Conservation (phyloP, 1,139 yeast species). For the Sugiyamaella xylanicola region DNA sequence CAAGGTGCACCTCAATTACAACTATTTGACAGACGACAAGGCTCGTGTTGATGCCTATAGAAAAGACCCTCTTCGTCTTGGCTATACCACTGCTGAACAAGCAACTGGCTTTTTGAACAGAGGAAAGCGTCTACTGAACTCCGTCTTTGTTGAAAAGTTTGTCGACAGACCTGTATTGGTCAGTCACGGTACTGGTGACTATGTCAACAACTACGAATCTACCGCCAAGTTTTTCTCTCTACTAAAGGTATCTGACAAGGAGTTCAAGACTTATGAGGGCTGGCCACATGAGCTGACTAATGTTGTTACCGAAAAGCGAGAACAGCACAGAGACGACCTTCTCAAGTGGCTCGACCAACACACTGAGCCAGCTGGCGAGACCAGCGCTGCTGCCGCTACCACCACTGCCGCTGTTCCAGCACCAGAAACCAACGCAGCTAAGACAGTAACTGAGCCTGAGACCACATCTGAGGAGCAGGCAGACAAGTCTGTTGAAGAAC, state of each 20-base stretch:
- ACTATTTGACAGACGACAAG: slow-evolving; percentile 58
- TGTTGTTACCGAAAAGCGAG: slow-evolving; percentile 49
- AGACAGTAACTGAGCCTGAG: background rate
- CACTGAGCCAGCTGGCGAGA: background rate
- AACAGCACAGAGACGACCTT: slow-evolving; percentile 44
- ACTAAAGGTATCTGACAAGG: slow-evolving; percentile 43
- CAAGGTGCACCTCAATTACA: slow-evolving; percentile 57
- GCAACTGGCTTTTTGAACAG: slow-evolving; percentile 67
- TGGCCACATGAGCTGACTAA: slow-evolving; percentile 43
- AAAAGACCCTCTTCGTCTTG: slow-evolving; percentile 40
- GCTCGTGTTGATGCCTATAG: slow-evolving; percentile 32
- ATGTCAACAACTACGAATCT: slow-evolving; percentile 58
- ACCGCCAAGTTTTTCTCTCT: slow-evolving; percentile 52
- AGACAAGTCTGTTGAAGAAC: slow-evolving; percentile 6
- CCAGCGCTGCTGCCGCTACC: slow-evolving; percentile 4
- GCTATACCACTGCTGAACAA: slow-evolving; percentile 53
- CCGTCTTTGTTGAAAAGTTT: slow-evolving; percentile 49
- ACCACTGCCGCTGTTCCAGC: slow-evolving; percentile 9
- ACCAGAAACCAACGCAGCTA: background rate
- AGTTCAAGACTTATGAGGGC: slow-evolving; percentile 42
- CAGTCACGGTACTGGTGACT: slow-evolving; percentile 56
- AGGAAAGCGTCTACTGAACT: slow-evolving; percentile 55
- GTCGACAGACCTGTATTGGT: slow-evolving; percentile 53
- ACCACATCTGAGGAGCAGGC: background rate
- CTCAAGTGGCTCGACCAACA: slow-evolving; percentile 46